Evolutionary conservation across 75 land plant genomes (phyloP), one percentile per base, ranked within the genome.

Genomic region (Pinus taeda): DNA sequence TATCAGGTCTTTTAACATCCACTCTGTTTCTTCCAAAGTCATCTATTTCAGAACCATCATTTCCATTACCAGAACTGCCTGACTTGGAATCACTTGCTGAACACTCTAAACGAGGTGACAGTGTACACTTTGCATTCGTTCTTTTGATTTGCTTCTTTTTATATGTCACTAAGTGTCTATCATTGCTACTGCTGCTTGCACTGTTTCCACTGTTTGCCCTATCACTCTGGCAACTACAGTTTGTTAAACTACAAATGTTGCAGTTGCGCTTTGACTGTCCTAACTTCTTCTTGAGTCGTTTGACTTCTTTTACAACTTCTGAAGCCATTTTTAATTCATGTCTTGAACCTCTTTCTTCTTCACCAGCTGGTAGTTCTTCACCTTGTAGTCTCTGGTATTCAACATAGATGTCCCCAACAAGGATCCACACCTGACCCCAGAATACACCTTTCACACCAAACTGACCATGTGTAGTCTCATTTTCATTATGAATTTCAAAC

Each of bases 211-310:
- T 97, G 79, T 83, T 93, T 53, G 88, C 96, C 77, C 99, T 86
- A 61, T 97, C 98, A 84, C 83, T 87, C 80, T 93, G 93, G 81
- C 99, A 97, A 81, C 98, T 93, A 81, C 98, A 97, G 62, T 89
- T 92, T 57, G 90, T 81, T 66, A 91, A 63, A 62, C 93, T 90
- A 82, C 99, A 97, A 45, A 89, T 74, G 66, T 79, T 89, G 76
- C 99, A 97, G 60, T 81, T 90, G 61, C 81, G 82, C 17, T 79
- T 87, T 26, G 72, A 59, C 71, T 93, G 87, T 24, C 89, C 89
- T 49, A 95, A 79, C 81, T 91, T 93, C 78, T 95, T 95, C 80
- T 85, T 91, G 13, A 97, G 84, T 69, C 98, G 84, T 76, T 87
- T 89, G 9, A 97, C 92, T 79, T 97, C 99, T 78, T 84, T 89